A percentile compares a stretch with the other conserved stretches of the same genome.
These are phyloP conservation scores for Echites panduratus DNA, from an alignment of 257 asterid species.

Conservation along the genomic window DNA sequence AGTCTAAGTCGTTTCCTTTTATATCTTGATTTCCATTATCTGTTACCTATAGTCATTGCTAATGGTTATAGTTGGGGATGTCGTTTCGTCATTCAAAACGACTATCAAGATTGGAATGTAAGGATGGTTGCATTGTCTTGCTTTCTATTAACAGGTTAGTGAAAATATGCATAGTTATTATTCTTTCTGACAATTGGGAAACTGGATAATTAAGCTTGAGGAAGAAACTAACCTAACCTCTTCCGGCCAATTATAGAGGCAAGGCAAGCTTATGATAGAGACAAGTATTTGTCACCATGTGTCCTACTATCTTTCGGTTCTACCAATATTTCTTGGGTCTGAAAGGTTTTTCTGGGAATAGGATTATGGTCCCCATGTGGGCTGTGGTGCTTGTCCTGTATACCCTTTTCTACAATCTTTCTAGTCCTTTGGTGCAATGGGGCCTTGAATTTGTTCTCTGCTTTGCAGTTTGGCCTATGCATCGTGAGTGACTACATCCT, in stretches of 20 bases:
- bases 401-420: background rate
- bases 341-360: background rate
- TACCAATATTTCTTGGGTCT: background rate
- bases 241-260: too few relatives aligned
- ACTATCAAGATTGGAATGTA: background rate
- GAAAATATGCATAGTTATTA: background rate
- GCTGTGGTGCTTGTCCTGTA: background rate
- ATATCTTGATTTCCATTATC: background rate
- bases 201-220: background rate
- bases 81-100: background rate
- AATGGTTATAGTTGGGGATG: background rate
- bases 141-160: background rate
- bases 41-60: background rate
- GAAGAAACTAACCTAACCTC: background rate
- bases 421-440: background rate
- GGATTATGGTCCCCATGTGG: constrained; percentile 3
- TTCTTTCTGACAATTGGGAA: too few relatives aligned
- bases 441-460: constrained; percentile 17
- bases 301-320: background rate
- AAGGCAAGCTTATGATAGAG: background rate
- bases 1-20: background rate
- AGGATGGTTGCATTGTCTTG: background rate
- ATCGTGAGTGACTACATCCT: background rate
- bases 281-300: background rate
- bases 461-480: constrained; percentile 2